Percentiles rank a stretch among this genome's conserved stretches.
Conservation (phyloP, 2,329 filamentous ascomycete genomes). For the Sarocladium kiliense region DNA sequence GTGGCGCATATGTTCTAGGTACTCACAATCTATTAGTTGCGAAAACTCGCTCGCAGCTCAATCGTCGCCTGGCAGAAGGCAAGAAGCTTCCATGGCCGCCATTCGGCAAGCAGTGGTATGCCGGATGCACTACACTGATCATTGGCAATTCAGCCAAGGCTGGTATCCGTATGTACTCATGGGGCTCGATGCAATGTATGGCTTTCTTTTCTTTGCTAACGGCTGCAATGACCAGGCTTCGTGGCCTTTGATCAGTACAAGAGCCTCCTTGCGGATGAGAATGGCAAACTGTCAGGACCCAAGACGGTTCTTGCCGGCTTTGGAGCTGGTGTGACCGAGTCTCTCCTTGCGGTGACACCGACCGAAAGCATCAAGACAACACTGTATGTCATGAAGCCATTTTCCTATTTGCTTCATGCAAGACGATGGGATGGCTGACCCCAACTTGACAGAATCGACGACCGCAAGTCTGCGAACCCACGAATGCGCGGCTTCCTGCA, state of each 20-base stretch:
- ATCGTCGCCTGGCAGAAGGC: conserved; percentile 71
- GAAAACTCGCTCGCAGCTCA: conserved; percentile 92
- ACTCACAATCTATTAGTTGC: conserved; percentile 54
- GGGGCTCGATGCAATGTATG: too few species aligned
- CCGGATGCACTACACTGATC: conserved; percentile 93
- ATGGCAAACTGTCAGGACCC: conserved; percentile 86
- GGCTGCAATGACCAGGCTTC: conserved; percentile 44
- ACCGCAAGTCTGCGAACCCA: conserved; percentile 80
- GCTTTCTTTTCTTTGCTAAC: too few species aligned
- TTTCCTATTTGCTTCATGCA: too few species aligned
- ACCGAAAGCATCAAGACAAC: conserved; percentile 99
- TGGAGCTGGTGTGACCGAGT: conserved; percentile 91
- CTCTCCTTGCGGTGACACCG: conserved; percentile 86
- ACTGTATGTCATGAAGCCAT: conserved; percentile 44
- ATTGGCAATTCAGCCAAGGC: conserved; percentile 97
- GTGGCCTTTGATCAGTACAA: conserved; percentile 97
- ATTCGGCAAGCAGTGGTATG: conserved; percentile 94
- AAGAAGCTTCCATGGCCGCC: conserved; percentile 93
- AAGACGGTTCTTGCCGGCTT: conserved; percentile 91
- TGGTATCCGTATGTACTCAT: conserved; percentile 71
- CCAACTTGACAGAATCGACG: conserved; percentile 67
- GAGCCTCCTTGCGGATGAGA: conserved; percentile 68
- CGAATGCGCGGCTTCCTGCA: conserved; percentile 90
- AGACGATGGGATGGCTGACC: background rate
- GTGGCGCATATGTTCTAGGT: too few species aligned